Evolutionary conservation across 148 eudicot genomes (phyloP).

Genomic region (Simmondsia chinensis): DNA sequence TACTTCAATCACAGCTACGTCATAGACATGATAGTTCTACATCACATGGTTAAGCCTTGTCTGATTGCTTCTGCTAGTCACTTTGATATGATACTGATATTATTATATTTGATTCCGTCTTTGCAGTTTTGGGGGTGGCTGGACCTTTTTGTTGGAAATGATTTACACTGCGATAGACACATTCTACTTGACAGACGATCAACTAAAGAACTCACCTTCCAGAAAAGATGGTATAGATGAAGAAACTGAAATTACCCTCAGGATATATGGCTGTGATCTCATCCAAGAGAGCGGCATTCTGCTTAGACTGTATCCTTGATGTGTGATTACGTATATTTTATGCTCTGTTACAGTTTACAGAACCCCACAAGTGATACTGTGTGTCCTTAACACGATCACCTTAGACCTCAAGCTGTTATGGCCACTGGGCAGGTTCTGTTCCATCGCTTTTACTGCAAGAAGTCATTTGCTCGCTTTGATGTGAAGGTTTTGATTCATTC

Average conservation of each 20-base stretch:
- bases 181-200: constrained; percentile 76
- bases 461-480: constrained; percentile 80
- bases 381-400: constrained; percentile 25
- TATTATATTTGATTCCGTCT: too few relatives aligned
- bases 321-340: neutral
- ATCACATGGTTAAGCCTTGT: too few relatives aligned
- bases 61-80: too few relatives aligned
- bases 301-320: constrained; percentile 70
- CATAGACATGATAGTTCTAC: too few relatives aligned
- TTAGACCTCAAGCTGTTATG: constrained; percentile 92
- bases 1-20: too few relatives aligned
- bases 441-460: constrained; percentile 93
- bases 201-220: constrained; percentile 71
- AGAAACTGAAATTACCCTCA: constrained; percentile 67
- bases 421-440: constrained; percentile 94
- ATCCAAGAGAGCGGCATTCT: constrained; percentile 93
- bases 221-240: constrained; percentile 75
- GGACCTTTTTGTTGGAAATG: constrained; percentile 29
- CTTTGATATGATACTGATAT: too few relatives aligned
- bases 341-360: neutral
- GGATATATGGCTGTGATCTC: constrained; percentile 94
- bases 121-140: too few relatives aligned
- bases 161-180: constrained; percentile 93
- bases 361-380: neutral
- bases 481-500: constrained; percentile 49